These are phyloP conservation scores for Mycena leptocephala DNA, from an alignment of 768 basidiomycete species.

Conservation along the genomic window DNA sequence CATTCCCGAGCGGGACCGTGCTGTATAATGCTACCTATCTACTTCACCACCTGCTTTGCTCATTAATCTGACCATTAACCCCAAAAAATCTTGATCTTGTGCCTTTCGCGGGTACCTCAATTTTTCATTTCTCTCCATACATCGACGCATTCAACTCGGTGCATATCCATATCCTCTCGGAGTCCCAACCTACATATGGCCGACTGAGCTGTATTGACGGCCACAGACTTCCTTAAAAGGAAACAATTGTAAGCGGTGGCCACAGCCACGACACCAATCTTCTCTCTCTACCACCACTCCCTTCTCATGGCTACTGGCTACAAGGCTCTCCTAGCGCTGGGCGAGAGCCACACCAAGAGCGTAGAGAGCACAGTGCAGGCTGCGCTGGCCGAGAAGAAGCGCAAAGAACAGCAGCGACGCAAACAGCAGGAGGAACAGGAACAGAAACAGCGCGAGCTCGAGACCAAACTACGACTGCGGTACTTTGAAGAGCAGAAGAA, in stretches of 20 bases:
- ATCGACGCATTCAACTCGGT: too few species aligned
- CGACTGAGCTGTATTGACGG: too few species aligned
- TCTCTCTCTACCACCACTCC: constrained; percentile 14
- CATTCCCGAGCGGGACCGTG: too few species aligned
- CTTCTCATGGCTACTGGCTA: constrained; percentile 63
- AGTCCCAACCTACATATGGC: too few species aligned
- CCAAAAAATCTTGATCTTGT: too few species aligned
- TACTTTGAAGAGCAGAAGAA: constrained; percentile 79
- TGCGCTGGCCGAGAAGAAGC: constrained; percentile 71
- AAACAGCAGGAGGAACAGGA: constrained; percentile 78
- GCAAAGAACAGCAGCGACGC: constrained; percentile 70
- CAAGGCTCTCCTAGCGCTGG: constrained; percentile 78
- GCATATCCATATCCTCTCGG: too few species aligned
- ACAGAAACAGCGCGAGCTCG: constrained; percentile 72
- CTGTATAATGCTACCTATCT: too few species aligned
- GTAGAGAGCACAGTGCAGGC: constrained; percentile 70
- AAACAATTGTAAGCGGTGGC: not conserved
- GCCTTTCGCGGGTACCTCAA: too few species aligned
- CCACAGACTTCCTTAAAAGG: not conserved
- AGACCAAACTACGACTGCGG: constrained; percentile 70
- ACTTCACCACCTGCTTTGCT: too few species aligned
- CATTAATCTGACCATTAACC: too few species aligned
- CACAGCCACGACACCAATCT: constrained; percentile 21
- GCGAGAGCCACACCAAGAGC: constrained; percentile 76
- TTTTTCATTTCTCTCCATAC: too few species aligned